Evolutionary conservation across 805 yeast genomes (phyloP).

Genomic region (Lachancea quebecensis): DNA sequence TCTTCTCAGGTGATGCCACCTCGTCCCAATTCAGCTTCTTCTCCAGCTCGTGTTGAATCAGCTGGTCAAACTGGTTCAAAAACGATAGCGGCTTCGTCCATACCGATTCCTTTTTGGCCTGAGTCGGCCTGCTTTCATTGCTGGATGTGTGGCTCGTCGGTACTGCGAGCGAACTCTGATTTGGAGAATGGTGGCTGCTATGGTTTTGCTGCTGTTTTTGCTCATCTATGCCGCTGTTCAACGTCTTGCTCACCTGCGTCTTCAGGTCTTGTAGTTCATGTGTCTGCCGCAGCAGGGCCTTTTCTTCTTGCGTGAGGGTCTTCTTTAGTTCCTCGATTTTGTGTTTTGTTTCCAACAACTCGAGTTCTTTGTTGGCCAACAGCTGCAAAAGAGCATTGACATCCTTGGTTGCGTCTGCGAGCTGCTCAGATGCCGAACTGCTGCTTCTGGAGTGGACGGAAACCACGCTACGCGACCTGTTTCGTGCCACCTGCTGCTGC

Average conservation of each 20-base stretch:
- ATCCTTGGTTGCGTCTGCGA: constrained; percentile 20
- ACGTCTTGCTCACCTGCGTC: constrained; percentile 27
- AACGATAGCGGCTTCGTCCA: constrained; percentile 53
- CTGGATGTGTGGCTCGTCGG: neutral
- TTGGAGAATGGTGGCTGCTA: neutral
- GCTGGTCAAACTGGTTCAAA: constrained; percentile 60
- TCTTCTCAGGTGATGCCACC: constrained; percentile 2
- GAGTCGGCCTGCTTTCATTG: neutral
- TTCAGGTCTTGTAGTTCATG: constrained; percentile 31
- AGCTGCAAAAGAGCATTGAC: constrained; percentile 50
- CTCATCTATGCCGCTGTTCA: constrained; percentile 9
- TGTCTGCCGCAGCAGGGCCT: constrained; percentile 38
- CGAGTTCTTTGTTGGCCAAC: constrained; percentile 64
- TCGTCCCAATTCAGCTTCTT: constrained; percentile 37
- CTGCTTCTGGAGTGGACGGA: constrained; percentile 18
- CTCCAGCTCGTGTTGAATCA: constrained; percentile 61
- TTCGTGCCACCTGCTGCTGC: constrained; percentile 8
- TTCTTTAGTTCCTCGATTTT: constrained; percentile 43
- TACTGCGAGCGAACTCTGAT: neutral
- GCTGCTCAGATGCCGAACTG: constrained; percentile 12
- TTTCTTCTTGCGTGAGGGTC: constrained; percentile 43
- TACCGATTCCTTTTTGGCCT: constrained; percentile 21
- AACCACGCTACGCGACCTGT: constrained; percentile 19
- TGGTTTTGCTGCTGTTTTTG: neutral
- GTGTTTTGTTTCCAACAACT: constrained; percentile 56